phyloP scores from a whole-genome alignment of 208 protist genomes.

The Acanthamoeba polyphaga region DNA sequence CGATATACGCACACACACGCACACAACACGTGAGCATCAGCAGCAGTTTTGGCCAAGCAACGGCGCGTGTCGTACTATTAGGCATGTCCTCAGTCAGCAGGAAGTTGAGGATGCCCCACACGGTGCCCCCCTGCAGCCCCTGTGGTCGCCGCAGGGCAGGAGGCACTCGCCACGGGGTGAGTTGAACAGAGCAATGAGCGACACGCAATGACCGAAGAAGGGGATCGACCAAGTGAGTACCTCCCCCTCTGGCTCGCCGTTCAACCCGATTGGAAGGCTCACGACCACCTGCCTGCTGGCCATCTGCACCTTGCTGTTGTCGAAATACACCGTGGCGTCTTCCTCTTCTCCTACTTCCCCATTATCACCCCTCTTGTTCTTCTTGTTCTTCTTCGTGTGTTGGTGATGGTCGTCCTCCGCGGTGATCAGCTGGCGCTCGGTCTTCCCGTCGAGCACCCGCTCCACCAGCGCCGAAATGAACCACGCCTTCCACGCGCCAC shows the following conservation, averaged over 20 bases:
- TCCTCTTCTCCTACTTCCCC: neutral
- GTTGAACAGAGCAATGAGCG: neutral
- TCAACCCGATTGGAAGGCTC: neutral
- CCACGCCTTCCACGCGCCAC: slow-evolving; percentile 7
- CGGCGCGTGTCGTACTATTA: neutral
- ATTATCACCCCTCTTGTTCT: neutral
- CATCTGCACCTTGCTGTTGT: neutral
- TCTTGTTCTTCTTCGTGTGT: neutral
- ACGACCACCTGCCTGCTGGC: neutral
- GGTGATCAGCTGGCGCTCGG: neutral
- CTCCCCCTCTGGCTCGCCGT: neutral
- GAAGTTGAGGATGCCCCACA: slow-evolving; percentile 46
- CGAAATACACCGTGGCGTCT: too few species aligned
- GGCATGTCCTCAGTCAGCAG: neutral
- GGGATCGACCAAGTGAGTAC: neutral
- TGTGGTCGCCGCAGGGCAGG: neutral
- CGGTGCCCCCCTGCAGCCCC: neutral
- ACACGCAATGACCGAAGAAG: neutral
- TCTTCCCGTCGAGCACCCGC: neutral
- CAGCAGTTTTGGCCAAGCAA: neutral
- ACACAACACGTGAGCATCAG: neutral
- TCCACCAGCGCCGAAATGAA: neutral
- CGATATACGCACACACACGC: too few species aligned
- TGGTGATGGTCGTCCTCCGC: neutral
- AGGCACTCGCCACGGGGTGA: neutral